phyloP scores from a whole-genome alignment of 768 basidiomycete genomes.

The Serendipita indica region DNA sequence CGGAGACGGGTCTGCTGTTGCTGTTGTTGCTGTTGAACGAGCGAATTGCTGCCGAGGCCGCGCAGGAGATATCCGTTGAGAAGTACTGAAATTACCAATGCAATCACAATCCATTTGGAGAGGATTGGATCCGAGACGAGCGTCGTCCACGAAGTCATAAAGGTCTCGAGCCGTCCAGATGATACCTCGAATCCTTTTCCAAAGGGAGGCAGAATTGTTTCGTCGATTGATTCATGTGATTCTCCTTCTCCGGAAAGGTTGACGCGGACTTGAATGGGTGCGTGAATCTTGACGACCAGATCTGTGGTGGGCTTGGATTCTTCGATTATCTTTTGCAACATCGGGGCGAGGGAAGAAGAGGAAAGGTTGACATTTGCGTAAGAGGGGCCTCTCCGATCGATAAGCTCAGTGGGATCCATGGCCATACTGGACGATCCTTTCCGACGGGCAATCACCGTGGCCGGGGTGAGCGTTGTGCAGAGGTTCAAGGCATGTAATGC shows the following conservation, averaged over 20 bases:
- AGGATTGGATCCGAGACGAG: conserved; percentile 90
- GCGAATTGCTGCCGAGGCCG: conserved; percentile 25
- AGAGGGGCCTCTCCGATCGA: conserved; percentile 14
- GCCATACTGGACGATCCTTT: conserved; percentile 20
- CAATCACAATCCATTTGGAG: conserved; percentile 86
- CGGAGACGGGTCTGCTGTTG: background rate
- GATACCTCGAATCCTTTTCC: conserved; percentile 11
- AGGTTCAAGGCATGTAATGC: conserved; percentile 85
- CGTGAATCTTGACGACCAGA: conserved; percentile 10
- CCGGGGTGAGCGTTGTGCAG: conserved; percentile 71
- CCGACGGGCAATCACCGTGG: conserved; percentile 37
- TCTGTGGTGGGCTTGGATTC: conserved; percentile 3
- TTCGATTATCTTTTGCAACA: conserved; percentile 18
- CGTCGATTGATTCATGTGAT: conserved; percentile 9
- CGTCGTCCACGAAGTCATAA: conserved; percentile 80
- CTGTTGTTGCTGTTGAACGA: background rate
- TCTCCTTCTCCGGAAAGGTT: conserved; percentile 10
- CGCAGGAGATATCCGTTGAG: conserved; percentile 90
- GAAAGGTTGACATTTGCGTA: conserved; percentile 22
- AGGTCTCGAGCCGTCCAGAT: conserved; percentile 51
- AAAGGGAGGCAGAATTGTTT: conserved; percentile 15
- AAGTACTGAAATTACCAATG: conserved; percentile 70
- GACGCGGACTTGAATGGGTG: conserved; percentile 19
- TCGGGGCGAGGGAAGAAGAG: conserved; percentile 18
- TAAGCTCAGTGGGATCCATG: background rate